Evolutionary conservation across 164 flowering plant species (phyloP).

Genomic region (Vitis riparia): DNA sequence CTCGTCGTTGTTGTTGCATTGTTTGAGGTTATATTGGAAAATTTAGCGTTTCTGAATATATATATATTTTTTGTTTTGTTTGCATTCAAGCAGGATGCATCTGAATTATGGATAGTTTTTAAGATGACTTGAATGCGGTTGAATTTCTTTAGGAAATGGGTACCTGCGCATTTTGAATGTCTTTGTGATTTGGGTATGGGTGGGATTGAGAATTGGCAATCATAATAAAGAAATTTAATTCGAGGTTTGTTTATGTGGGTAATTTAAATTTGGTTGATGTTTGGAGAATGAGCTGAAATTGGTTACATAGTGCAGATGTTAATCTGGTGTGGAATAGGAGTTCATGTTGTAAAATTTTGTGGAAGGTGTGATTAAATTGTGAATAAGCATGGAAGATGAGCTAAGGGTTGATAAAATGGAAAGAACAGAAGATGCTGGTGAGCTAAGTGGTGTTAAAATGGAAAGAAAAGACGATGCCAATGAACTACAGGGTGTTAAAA

Average conservation of each 20-base stretch:
- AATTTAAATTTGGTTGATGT: neutral
- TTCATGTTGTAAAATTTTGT: neutral
- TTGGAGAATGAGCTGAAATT: neutral
- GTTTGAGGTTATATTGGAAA: too few species aligned
- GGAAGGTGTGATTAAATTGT: constrained; percentile 1
- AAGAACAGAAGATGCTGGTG: constrained; percentile 25
- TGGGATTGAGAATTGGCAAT: neutral
- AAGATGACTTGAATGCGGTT: neutral
- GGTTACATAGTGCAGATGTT: neutral
- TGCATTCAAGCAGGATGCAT: too few species aligned
- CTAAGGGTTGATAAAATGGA: constrained; percentile 26
- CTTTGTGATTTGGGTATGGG: neutral
- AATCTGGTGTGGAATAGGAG: neutral
- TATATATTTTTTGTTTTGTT: too few species aligned
- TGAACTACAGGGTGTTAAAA: constrained; percentile 11
- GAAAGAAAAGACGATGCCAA: constrained; percentile 32
- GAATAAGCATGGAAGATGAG: constrained; percentile 10
- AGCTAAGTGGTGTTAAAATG: constrained; percentile 18
- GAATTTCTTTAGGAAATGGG: too few species aligned
- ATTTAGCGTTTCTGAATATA: too few species aligned
- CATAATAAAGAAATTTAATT: neutral
- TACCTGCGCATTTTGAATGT: neutral
- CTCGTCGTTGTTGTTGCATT: too few species aligned
- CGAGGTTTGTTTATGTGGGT: neutral
- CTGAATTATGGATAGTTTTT: neutral